Evolutionary conservation across 23 red algal genomes (phyloP).

Genomic region (Rhodosorus marinus): DNA sequence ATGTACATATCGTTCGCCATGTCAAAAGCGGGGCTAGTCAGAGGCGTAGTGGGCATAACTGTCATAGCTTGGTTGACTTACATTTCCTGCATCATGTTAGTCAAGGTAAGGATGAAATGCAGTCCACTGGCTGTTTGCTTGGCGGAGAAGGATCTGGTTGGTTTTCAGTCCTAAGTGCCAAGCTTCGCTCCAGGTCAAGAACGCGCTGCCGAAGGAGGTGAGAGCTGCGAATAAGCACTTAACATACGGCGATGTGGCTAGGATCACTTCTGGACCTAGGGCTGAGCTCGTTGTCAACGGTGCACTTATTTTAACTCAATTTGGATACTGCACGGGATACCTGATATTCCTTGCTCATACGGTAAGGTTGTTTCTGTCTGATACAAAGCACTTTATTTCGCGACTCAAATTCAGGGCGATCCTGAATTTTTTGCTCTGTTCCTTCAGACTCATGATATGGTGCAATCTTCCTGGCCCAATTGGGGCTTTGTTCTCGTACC

Average conservation of each 20-base stretch:
- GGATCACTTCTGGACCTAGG: slow-evolving; percentile 14
- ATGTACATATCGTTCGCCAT: slow-evolving; percentile 85
- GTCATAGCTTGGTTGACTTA: slow-evolving; percentile 41
- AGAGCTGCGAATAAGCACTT: no score
- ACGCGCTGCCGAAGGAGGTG: no score
- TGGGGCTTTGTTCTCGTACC: slow-evolving; percentile 52
- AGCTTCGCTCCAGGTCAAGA: no score
- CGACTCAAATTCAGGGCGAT: no score
- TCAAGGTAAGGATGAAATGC: slow-evolving; percentile 51
- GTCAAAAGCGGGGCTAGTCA: slow-evolving; percentile 67
- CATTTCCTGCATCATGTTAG: slow-evolving; percentile 59
- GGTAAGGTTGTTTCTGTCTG: no score
- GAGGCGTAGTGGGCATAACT: slow-evolving; percentile 48
- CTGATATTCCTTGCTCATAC: slow-evolving; percentile 85
- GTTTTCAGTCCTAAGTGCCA: no score
- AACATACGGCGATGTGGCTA: slow-evolving; percentile 78
- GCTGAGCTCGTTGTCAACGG: slow-evolving; percentile 38
- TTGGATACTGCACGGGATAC: slow-evolving; percentile 91
- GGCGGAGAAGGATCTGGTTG: no score
- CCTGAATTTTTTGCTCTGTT: no score
- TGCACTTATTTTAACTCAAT: slow-evolving; percentile 76
- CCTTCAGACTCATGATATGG: slow-evolving; percentile 79
- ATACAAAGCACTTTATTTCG: no score
- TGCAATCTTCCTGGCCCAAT: slow-evolving; percentile 16
- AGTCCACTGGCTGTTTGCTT: no score